Base-by-base conservation (phyloP, 1,284 basidiomycete genomes). In the Leccinum pallidistipes region DNA sequence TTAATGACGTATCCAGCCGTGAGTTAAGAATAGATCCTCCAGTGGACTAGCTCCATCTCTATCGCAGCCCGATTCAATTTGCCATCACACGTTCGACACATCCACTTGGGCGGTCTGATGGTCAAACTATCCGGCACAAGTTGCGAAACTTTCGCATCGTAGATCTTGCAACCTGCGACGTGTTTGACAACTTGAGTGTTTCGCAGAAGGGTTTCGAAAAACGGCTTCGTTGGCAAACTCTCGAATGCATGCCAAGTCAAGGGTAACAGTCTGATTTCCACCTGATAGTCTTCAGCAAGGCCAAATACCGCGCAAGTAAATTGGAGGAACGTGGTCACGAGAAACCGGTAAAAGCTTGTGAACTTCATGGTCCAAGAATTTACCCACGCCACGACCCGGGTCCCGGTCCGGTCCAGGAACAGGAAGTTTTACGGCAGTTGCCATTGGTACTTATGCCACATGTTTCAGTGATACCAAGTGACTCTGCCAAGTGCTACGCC, bases 151-250 rank as follows among this genome's bases (percentile, higher is more conserved):
- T 36, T 14, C 14, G 12, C 34, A 36, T 36, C 34, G 5, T 36
- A 36, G 34, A 36, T 36, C 34, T 36, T 36, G 34, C 34, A 21
- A 24, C 24, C 14, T 36, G 34, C 34, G 34, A 36, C 34, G 12
- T 36, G 34, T 36, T 36, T 62, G 89, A 83, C 32, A 98, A 78
- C 66, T 91, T 90, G 64, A 98, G 85, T 3, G 94, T 88, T 71
- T 97, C 91, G 78, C 97, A 98, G 34, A 6, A 0, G 97, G 97
- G 73, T 98, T 97, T 61, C 86, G 86, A 81, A 96, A 97, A 1
- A 82, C 76, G 2, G 95, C 95, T 56, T 94, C 91, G 47, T 78
- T 79, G 12, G 94, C 87, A 74, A 98, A 98, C 73, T 98, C 95
- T 64, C 90, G 86, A 32, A 97, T 84, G 12, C 90, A 88, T 54